phyloP scores from a whole-genome alignment of 78 protist genomes.

The Dictyostelium capitatum region DNA sequence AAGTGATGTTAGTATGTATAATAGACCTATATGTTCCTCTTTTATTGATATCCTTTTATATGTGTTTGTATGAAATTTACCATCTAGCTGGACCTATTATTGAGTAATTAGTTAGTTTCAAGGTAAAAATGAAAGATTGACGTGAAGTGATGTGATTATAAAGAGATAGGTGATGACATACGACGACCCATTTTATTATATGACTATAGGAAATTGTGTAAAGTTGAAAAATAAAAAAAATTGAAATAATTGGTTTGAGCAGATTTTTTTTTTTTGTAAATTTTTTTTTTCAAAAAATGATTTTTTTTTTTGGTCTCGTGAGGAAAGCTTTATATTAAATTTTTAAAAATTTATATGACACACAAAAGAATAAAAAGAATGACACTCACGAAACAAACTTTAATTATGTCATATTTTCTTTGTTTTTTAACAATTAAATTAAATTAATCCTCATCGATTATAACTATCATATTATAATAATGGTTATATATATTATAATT shows the following conservation, averaged over 20 bases:
- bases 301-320: neutral
- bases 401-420: too few relatives aligned
- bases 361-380: too few relatives aligned
- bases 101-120: neutral
- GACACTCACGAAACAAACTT: too few relatives aligned
- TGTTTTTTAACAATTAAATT: too few relatives aligned
- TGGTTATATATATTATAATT: too few relatives aligned
- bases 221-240: too few relatives aligned
- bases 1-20: neutral
- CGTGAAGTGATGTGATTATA: neutral
- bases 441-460: too few relatives aligned
- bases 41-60: neutral
- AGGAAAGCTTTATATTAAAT: neutral
- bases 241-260: neutral
- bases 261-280: too few relatives aligned
- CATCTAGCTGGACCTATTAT: conserved; percentile 40
- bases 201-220: neutral
- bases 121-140: neutral
- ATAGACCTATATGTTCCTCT: neutral
- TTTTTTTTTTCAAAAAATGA: too few relatives aligned
- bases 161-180: neutral
- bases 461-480: too few relatives aligned
- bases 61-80: neutral
- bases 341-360: too few relatives aligned
- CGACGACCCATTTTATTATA: conserved; percentile 30